phyloP scores from a whole-genome alignment of 192 early-diverging fungal species.

The Coemansia sp. region DNA sequence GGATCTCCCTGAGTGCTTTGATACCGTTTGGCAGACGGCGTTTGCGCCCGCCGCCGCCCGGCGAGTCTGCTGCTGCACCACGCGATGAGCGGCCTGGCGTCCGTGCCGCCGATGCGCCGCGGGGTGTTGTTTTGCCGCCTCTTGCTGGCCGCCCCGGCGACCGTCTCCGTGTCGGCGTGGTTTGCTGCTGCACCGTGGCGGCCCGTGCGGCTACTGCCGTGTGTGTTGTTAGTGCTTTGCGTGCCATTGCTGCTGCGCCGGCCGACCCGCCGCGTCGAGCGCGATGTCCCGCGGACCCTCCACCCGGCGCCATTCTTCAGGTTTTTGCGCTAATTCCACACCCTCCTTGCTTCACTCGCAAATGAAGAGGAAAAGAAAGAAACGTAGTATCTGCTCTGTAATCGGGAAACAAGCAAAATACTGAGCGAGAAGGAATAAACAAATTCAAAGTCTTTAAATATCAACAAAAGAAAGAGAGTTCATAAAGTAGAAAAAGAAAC shows the following conservation, averaged over 20 bases:
- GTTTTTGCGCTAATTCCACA: background rate
- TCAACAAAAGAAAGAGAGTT: constrained; percentile 4
- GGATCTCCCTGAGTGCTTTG: constrained; percentile 80
- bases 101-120: constrained; percentile 7
- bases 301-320: background rate
- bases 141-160: constrained; percentile 11
- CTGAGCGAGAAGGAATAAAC: background rate
- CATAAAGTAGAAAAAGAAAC: background rate
- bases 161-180: constrained; percentile 6
- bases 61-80: constrained; percentile 7
- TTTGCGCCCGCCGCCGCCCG: constrained; percentile 16
- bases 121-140: constrained; percentile 29
- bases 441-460: constrained; percentile 8
- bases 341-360: too few relatives aligned
- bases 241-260: constrained; percentile 19
- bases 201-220: background rate
- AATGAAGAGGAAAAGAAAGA: constrained; percentile 6
- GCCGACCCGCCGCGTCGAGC: constrained; percentile 35
- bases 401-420: background rate
- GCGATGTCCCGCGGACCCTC: constrained; percentile 12
- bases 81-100: background rate
- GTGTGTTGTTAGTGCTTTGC: constrained; percentile 26
- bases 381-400: background rate
- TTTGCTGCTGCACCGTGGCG: background rate
- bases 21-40: constrained; percentile 59